Evolutionary conservation across 2,329 filamentous ascomycete genomes (phyloP), one percentile per base, ranked within the genome.

Genomic region (Aureobasidium namibiae): DNA sequence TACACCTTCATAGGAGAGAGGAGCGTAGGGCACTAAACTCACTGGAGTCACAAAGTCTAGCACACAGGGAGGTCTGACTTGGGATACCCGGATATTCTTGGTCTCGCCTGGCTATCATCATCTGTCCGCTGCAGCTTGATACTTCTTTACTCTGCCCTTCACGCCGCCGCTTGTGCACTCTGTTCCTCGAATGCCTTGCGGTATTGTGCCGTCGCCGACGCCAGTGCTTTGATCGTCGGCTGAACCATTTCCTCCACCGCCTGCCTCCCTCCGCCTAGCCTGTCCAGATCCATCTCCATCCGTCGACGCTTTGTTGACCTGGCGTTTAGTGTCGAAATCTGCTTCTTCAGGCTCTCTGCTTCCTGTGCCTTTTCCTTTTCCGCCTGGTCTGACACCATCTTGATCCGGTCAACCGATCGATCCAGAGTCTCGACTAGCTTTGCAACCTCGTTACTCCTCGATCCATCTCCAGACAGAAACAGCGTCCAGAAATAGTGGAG

Each of bases 401-500:
- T 82, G 71, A 97, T 92, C 26, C 94, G 84, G 61, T 87, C 83
- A 59, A 86, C 78, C 0, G 90, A 92, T 61, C 87, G 84, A 61
- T 84, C 82, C 14, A 99, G 79, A 10, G 91, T 92, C 70, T 95
- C 89, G 8, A 88, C 85, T 48, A 96, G 80, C 62, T 89, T 90
- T 7, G 86, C 84, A 14, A 96, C 80, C 73, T 99, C 92, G 42
- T 80, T 80, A 0, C 90, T 89, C 34, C 90, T 86, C 4, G 67
- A 65, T 61, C 90, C 86, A 68, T 96, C 90, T 14, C 92, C 92
- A 0, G 92, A 96, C 26, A 95, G 80, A 68, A 95, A 99, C 0
- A 92, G 85, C 34, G 84, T 82, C 92, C 92, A 99, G 76, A 99
- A 99, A 72, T 97, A 95, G 67, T 92, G 89, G n/a, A 99, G 77